A percentile compares a stretch with the other conserved stretches of the same genome.
Conservation (phyloP, 1,284 basidiomycete species). For the Ceratobasidium sp. region DNA sequence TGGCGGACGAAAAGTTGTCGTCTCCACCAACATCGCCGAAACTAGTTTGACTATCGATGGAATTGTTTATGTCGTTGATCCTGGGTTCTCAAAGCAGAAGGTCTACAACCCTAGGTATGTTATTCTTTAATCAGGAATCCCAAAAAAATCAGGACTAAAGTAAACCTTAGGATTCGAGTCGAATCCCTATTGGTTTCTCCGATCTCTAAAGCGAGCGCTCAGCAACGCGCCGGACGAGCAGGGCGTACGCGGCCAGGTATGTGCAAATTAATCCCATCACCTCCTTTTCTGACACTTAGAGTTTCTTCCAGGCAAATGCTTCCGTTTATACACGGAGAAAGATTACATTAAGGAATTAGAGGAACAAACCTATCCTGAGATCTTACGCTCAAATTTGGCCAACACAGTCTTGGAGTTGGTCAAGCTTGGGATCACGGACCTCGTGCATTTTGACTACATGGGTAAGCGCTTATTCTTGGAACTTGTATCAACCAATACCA, state of each 20-base stretch:
- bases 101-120: slow-evolving; percentile 80
- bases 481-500: not conserved
- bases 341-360: slow-evolving; percentile 96
- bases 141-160: not conserved
- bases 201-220: slow-evolving; percentile 95
- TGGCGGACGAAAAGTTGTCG: slow-evolving; percentile 90
- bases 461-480: slow-evolving; percentile 46
- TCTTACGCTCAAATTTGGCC: slow-evolving; percentile 88
- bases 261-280: not conserved
- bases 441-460: slow-evolving; percentile 95
- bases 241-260: slow-evolving; percentile 82
- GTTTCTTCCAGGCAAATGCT: slow-evolving; percentile 82
- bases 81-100: slow-evolving; percentile 94
- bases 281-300: not conserved
- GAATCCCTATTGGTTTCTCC: slow-evolving; percentile 93
- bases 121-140: too few species aligned
- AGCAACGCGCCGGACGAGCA: slow-evolving; percentile 95
- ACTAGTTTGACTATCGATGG: slow-evolving; percentile 98
- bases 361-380: slow-evolving; percentile 97
- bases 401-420: slow-evolving; percentile 95
- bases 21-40: slow-evolving; percentile 98
- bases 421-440: slow-evolving; percentile 90
- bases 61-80: slow-evolving; percentile 98
- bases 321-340: slow-evolving; percentile 95
- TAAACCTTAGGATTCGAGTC: slow-evolving; percentile 76